phyloP scores from a whole-genome alignment of 164 flowering plant species.

The Akebia trifoliata region DNA sequence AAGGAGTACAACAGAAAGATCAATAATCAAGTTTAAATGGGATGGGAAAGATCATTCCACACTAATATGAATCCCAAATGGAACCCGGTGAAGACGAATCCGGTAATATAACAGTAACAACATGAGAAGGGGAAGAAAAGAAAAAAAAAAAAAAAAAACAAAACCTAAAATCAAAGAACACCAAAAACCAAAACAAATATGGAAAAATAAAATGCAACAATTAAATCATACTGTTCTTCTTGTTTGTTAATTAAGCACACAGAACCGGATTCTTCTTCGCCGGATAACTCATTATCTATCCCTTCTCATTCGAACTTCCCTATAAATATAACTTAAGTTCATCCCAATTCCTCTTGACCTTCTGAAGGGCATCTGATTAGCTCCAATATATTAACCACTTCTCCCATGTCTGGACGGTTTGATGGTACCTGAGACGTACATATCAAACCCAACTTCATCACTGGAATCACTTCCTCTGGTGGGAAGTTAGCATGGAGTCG shows the following conservation, averaged over 20 bases:
- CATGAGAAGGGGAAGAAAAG: slow-evolving; percentile 14
- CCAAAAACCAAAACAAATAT: too few relatives aligned
- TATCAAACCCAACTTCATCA: slow-evolving; percentile 78
- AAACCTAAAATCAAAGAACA: slow-evolving; percentile 10
- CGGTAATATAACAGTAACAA: slow-evolving; percentile 29
- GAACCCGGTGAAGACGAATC: slow-evolving; percentile 79
- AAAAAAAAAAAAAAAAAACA: slow-evolving; percentile 13
- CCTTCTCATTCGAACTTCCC: slow-evolving; percentile 4
- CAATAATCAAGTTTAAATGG: neutral
- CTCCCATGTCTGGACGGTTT: slow-evolving; percentile 87
- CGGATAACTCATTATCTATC: slow-evolving; percentile 29
- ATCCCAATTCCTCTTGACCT: slow-evolving; percentile 52
- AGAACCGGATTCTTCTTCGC: slow-evolving; percentile 71
- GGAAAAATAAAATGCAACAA: slow-evolving; percentile 16
- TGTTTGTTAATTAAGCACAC: slow-evolving; percentile 14
- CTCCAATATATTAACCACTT: slow-evolving; percentile 86
- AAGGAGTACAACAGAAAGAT: neutral
- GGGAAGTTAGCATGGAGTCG: slow-evolving; percentile 64
- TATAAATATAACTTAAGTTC: slow-evolving; percentile 16
- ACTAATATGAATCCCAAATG: slow-evolving; percentile 20
- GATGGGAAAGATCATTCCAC: neutral
- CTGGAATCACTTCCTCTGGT: slow-evolving; percentile 76
- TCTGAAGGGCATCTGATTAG: slow-evolving; percentile 78
- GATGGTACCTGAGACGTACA: slow-evolving; percentile 98
- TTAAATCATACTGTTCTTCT: slow-evolving; percentile 13